These are phyloP conservation scores for Proliferodiscus dingleyae DNA, from an alignment of 2,329 filamentous ascomycete genomes.

Conservation along the genomic window DNA sequence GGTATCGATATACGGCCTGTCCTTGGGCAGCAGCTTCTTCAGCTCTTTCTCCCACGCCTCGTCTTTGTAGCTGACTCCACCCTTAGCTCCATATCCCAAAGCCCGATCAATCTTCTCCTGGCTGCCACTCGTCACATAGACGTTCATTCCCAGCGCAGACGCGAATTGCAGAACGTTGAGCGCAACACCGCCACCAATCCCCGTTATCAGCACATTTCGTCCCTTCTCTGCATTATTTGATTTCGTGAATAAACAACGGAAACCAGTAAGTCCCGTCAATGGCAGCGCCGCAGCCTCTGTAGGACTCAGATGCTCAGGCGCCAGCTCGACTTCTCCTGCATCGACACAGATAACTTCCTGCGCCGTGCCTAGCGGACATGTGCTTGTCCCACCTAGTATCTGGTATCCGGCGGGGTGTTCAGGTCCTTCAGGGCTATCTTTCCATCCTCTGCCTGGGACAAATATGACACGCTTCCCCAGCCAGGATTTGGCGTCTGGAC, in stretches of 20 bases:
- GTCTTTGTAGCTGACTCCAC: constrained; percentile 78
- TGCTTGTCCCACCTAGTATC: constrained; percentile 65
- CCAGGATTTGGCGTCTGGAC: constrained; percentile 47
- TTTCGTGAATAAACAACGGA: constrained; percentile 81
- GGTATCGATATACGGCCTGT: constrained; percentile 68
- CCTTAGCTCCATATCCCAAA: constrained; percentile 65
- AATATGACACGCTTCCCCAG: constrained; percentile 70
- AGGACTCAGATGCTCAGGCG: constrained; percentile 65
- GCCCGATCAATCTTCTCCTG: constrained; percentile 69
- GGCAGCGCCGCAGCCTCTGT: constrained; percentile 80
- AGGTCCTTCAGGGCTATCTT: constrained; percentile 63
- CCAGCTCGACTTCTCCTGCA: constrained; percentile 68
- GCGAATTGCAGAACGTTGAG: constrained; percentile 77
- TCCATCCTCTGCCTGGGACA: constrained; percentile 76
- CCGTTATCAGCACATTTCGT: constrained; percentile 77
- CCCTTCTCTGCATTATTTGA: constrained; percentile 58
- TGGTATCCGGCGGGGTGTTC: constrained; percentile 58
- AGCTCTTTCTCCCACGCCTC: constrained; percentile 78
- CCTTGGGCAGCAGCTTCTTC: constrained; percentile 53
- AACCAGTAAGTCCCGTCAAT: constrained; percentile 80
- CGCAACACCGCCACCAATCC: constrained; percentile 89
- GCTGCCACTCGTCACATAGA: constrained; percentile 45
- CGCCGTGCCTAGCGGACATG: constrained; percentile 63
- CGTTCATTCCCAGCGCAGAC: constrained; percentile 54
- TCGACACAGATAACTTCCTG: constrained; percentile 68